Percentiles rank a stretch among this genome's conserved stretches.
Evolutionary conservation across 805 yeast species (phyloP).

Genomic region (Candida insectorum): DNA sequence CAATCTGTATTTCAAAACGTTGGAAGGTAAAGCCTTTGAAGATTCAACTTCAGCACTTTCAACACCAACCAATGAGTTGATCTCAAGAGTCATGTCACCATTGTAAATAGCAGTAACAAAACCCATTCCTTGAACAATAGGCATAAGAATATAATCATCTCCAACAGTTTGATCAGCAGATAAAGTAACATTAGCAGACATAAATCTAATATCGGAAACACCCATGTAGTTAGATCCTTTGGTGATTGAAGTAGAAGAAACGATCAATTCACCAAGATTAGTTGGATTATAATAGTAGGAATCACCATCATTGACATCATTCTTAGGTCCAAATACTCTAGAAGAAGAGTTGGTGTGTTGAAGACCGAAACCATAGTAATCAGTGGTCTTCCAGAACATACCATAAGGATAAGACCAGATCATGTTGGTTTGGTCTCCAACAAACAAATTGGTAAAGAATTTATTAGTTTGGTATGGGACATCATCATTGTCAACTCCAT

Average conservation of each 20-base stretch:
- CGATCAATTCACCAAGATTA: slow-evolving; percentile 50
- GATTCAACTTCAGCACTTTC: slow-evolving; percentile 19
- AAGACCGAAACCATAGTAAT: slow-evolving; percentile 57
- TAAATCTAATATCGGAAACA: slow-evolving; percentile 45
- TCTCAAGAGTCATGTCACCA: slow-evolving; percentile 48
- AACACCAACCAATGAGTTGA: slow-evolving; percentile 25
- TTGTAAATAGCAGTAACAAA: slow-evolving; percentile 63
- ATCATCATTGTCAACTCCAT: slow-evolving; percentile 42
- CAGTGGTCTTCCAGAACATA: slow-evolving; percentile 49
- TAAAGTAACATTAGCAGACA: slow-evolving; percentile 48
- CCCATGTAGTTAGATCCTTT: slow-evolving; percentile 34
- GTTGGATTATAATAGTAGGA: slow-evolving; percentile 56
- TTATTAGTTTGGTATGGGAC: slow-evolving; percentile 65
- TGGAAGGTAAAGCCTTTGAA: slow-evolving; percentile 30
- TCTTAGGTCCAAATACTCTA: slow-evolving; percentile 45
- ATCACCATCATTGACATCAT: slow-evolving; percentile 43
- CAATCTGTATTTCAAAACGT: slow-evolving; percentile 51
- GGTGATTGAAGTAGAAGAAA: slow-evolving; percentile 51
- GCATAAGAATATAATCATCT: slow-evolving; percentile 46
- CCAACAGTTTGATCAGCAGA: slow-evolving; percentile 25
- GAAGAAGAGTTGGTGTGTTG: slow-evolving; percentile 49
- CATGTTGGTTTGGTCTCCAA: slow-evolving; percentile 51
- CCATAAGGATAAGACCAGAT: slow-evolving; percentile 68
- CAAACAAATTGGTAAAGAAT: slow-evolving; percentile 64
- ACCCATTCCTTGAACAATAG: slow-evolving; percentile 81